Evolutionary conservation across 2,329 filamentous ascomycete species (phyloP), one percentile per base, ranked within the genome.

Genomic region (Fusarium hostae): DNA sequence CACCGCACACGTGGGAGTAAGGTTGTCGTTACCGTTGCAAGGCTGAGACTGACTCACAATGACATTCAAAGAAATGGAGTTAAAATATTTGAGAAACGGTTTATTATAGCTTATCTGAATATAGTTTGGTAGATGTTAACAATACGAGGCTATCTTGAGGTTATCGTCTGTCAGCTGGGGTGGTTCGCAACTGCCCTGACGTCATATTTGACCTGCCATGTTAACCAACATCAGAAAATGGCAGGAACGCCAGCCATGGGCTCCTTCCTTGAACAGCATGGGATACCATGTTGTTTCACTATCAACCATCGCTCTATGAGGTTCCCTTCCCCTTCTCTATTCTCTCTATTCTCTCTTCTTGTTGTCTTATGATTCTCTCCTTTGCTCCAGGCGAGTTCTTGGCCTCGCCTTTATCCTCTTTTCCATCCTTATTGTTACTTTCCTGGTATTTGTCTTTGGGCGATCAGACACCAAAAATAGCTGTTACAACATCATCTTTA

Each of bases 401-500:
- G 44, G 40, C 56, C 43, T 47, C 52, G 44, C 60, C 55, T 35
- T 48, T 32, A 54, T 40, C 35, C 64, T 61, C 59, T 30, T 61
- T 35, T 32, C 34, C 16, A 43, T 43, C 41, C 45, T 45, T 61
- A 32, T 28, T 57, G 45, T 56, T 69, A 12, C 28, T 34, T 59
- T 47, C 60, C 34, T 68, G 52, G 51, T 50, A 34, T 59, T 59
- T 51, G 45, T 66, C 34, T 65, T 44, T 59, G 30, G 57, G 44
- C 59, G 55, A 69, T 50, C 51, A 37, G 45, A 48, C 50, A 39
- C 55, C 59, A 66, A 61, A 55, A 70, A 71, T 72, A 71, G 41
- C 22, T 57, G 39, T 41, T 58, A 55, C 37, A 61, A 41, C 56
- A 72, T 61, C 51, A 64, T 69, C 47, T 48, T 20, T 59, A 26